Conservation (phyloP, 2,329 filamentous ascomycete species). For the Myotisia sp. region DNA sequence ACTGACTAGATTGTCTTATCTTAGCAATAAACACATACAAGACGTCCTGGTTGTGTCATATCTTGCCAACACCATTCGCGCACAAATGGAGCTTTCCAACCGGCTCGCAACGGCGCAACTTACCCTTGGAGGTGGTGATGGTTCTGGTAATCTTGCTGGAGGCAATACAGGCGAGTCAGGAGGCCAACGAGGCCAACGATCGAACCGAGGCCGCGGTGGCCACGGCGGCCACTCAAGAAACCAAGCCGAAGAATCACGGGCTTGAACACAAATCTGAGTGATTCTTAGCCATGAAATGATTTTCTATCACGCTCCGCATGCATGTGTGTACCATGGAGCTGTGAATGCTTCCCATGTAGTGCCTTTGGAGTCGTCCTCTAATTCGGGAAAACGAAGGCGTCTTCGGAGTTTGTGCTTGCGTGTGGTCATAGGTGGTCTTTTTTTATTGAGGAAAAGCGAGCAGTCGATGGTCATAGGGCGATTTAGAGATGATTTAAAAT, state of each 20-base stretch:
- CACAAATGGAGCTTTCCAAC: conserved; percentile 96
- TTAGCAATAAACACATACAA: conserved; percentile 94
- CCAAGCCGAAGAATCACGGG: conserved; percentile 28
- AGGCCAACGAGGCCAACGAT: conserved; percentile 25
- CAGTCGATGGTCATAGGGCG: no score
- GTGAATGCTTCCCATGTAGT: conserved; percentile 2
- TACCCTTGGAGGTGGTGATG: conserved; percentile 40
- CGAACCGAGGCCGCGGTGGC: conserved; percentile 31
- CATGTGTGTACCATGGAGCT: conserved; percentile 1
- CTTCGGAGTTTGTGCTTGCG: conserved; percentile 11
- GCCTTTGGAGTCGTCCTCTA: conserved; percentile 4
- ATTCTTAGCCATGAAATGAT: no score
- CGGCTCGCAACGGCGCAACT: conserved; percentile 70
- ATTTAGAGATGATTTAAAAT: no score
- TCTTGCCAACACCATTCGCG: conserved; percentile 95
- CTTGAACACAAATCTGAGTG: conserved; percentile 13
- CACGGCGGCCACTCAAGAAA: conserved; percentile 28
- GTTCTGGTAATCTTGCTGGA: conserved; percentile 15
- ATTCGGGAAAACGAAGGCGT: conserved; percentile 14
- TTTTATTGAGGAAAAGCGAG: no score
- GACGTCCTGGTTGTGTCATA: conserved; percentile 97
- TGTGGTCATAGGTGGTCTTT: conserved; percentile 1
- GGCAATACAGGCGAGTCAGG: conserved; percentile 19
- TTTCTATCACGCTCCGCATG: conserved; percentile 1
- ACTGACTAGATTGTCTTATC: conserved; percentile 1